Evolutionary conservation across 1,284 basidiomycete genomes (phyloP).

Genomic region (Papiliotrema terrestris): DNA sequence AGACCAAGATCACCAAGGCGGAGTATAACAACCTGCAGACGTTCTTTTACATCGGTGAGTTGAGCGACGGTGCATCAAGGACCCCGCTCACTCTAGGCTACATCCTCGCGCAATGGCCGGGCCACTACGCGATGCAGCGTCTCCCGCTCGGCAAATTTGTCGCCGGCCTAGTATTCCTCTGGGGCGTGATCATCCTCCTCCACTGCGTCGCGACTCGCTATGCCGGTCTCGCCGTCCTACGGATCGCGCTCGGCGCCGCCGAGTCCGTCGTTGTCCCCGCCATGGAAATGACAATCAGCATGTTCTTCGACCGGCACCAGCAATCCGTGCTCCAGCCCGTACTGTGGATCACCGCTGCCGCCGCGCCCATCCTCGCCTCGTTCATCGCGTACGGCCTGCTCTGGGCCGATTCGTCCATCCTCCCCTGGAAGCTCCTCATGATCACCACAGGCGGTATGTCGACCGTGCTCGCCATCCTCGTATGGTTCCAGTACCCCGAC

Average conservation of each 20-base stretch:
- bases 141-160: background rate
- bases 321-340: background rate
- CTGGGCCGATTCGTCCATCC: background rate
- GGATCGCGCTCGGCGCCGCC: background rate
- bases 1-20: background rate
- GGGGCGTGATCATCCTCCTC: background rate
- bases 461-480: conserved; percentile 5
- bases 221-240: background rate
- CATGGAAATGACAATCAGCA: background rate
- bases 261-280: background rate
- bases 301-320: background rate
- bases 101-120: background rate
- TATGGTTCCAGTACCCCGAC: background rate
- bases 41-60: background rate
- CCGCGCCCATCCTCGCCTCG: background rate
- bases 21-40: background rate
- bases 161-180: background rate
- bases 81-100: background rate
- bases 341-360: background rate
- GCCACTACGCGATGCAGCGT: background rate
- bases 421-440: background rate
- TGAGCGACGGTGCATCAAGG: background rate
- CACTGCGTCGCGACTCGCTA: background rate
- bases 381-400: background rate
- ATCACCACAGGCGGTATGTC: background rate